A percentile compares a stretch with the other conserved stretches of the same genome.
Evolutionary conservation across 208 protist species (phyloP).

Genomic region (Leishmania lainsoni): DNA sequence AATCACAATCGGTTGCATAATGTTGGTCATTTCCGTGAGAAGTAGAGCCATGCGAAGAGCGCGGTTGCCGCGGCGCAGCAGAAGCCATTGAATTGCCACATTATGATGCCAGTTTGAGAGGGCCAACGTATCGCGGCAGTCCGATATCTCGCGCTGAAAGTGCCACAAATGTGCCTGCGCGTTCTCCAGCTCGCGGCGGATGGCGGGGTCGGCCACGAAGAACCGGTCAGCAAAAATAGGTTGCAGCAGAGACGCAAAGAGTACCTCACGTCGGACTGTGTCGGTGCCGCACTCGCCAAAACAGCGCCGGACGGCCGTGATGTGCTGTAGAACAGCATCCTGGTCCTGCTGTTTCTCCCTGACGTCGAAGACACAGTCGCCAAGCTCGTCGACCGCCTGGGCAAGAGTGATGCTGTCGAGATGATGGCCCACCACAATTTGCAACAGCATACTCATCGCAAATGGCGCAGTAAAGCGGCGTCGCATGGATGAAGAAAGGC

Average conservation of each 20-base stretch:
- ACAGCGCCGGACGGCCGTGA: slow-evolving; percentile 78
- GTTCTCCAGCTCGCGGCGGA: slow-evolving; percentile 63
- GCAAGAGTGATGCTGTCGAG: slow-evolving; percentile 79
- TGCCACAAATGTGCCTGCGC: slow-evolving; percentile 65
- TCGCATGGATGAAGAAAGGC: slow-evolving; percentile 26
- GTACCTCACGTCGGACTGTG: slow-evolving; percentile 63
- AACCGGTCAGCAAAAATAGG: slow-evolving; percentile 60
- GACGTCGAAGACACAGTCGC: slow-evolving; percentile 74
- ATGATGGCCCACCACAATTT: slow-evolving; percentile 82
- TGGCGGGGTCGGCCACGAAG: slow-evolving; percentile 51
- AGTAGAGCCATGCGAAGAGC: slow-evolving; percentile 75
- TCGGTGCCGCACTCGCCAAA: slow-evolving; percentile 86
- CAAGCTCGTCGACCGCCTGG: slow-evolving; percentile 61
- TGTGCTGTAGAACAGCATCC: slow-evolving; percentile 73
- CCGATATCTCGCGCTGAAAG: slow-evolving; percentile 72
- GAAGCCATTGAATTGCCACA: slow-evolving; percentile 68
- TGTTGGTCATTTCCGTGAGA: slow-evolving; percentile 77
- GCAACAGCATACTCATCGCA: slow-evolving; percentile 73
- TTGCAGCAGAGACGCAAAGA: slow-evolving; percentile 70
- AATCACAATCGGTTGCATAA: slow-evolving; percentile 82
- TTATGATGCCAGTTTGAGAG: slow-evolving; percentile 90
- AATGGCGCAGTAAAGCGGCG: slow-evolving; percentile 70
- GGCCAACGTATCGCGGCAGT: slow-evolving; percentile 82
- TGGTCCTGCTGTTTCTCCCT: slow-evolving; percentile 42
- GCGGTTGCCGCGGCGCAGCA: slow-evolving; percentile 68